Evolutionary conservation across 805 yeast species (phyloP), one percentile per base, ranked within the genome.

Genomic region (Metschnikowia lochheadii): DNA sequence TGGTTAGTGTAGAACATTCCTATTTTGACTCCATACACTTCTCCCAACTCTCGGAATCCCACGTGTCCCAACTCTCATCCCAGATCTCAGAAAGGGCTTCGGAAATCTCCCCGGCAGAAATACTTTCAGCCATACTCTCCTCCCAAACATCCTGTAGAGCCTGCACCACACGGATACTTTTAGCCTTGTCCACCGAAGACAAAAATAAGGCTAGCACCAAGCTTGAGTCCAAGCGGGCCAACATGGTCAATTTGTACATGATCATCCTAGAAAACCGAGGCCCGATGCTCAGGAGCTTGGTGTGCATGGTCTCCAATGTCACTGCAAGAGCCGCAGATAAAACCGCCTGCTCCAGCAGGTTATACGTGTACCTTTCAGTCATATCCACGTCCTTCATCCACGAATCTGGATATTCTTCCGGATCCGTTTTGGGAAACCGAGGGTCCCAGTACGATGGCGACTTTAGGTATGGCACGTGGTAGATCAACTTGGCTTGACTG

Each of bases 401-500:
- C 0, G 66, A 59, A 18, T 58, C 53, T 21, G 47, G 39, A 55
- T 65, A 61, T 37, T 68, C 68, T 1, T 71, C 62, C 4, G 67
- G 57, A 5, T 65, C 66, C 32, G 61, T 60, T 11, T 65, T 48
- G 6, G 69, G 55, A 55, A 73, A 75, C 20, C 79, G 54, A 4
- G 65, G 47, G 48, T 75, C 68, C 38, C 66, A 55, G 2, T 67
- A 61, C 21, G 73, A 66, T 0, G 86, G 79, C 0, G 90, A 78
- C 32, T 76, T 72, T 35, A 84, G 56, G 53, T 79, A 81, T 0
- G 91, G 91, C 7, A 84, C 74, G 41, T 78, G 69, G 59, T 81
- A 75, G 45, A 72, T 59, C 2, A 74, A 50, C 1, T 63, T 55
- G 57, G 49, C 58, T 53, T 46, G 59, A 49, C 42, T 58, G 49